Base-by-base conservation (phyloP, 176 grass and related monocot species). In the Hordeum marinum region DNA sequence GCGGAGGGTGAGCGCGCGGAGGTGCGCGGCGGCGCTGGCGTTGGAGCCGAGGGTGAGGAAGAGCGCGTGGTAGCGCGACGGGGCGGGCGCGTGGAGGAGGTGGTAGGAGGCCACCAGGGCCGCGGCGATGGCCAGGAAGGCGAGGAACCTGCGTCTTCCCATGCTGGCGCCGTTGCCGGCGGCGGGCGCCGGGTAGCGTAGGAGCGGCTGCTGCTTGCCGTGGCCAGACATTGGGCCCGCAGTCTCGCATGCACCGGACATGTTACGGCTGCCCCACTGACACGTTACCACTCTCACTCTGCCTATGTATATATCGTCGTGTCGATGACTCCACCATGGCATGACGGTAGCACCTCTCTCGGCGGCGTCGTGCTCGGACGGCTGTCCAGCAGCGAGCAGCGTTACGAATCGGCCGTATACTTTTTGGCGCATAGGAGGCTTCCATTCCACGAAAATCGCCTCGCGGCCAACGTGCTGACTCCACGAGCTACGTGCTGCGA, bases 1-100 rank as follows among this genome's bases (percentile, higher is more conserved):
- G 32, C 82, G 87, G 77, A 72, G 72, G 17, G 96, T 95, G 89
- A 98, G 89, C 36, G 75, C 91, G 83, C 78, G 86, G 85, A 98
- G 96, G 88, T 98, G 96, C 12, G 86, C 70, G 31, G 91, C 86
- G 11, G 93, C 85, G 78, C 91, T 90, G 83, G 63, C 46, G 86
- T 98, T 98, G 85, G 88, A 86, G 24, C 83, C 77, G n/a, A 98
- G 83, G 27, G 93, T 80, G 85, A 98, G 91, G 88, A 95, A 90
- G 81, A 94, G 91, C 39, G 91, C 62, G 85, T 95, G 91, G 83
- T 95, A 95, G 12, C 83, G 77, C 45, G 91, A 10, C 13, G 88
- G 37, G 25, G 86, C 6, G 9, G 83, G 59, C 32, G 71, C 34
- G n/a, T 73, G 63, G 76, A 86, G 18, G 45, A 83, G 35, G 78